Base-by-base conservation (phyloP, 768 basidiomycete species). In the Trametes meyenii region DNA sequence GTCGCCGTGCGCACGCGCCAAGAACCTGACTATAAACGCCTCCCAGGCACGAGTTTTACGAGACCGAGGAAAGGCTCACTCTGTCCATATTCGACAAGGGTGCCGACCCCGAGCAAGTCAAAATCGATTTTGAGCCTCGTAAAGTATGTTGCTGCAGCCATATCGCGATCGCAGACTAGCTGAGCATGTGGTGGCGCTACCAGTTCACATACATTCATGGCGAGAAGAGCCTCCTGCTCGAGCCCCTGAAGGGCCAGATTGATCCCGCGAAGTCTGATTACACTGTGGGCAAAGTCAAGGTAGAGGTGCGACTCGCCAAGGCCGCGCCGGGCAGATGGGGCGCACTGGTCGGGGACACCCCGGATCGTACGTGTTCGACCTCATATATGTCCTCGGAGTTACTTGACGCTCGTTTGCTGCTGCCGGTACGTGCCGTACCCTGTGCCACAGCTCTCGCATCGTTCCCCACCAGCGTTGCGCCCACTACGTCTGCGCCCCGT, bases 211-310 rank as follows among this genome's bases (percentile, higher is more conserved):
- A 92, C 67, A 76, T 77, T 51, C 76, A 92, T 65, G 90, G 86
- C 65, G 89, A 90, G 48, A 89, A 87, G 66, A 70, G 72, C n/a
- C 80, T 96, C 44, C 76, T 78, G 5, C 77, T 98, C 14, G 85
- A 90, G 58, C 96, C 95, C 10, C 79, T 98, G 14, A 89, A 88
- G 69, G 91, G 90, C 43, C 85, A 87, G 71, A 92, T 98, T 69
- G 83, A 89, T 70, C 76, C 88, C 5, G 78, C 78, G 33, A 76
- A 79, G 59, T 85, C 86, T 66, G 79, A 80, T 24, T 89, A 77
- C 71, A 85, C 85, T 12, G 85, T 96, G 17, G 85, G 92, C 21
- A 90, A 88, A 70, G 87, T 94, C 67, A 98, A 98, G 74, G 82
- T 98, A 56, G 96, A 99, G 74, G 74, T 98, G 55, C 83, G 84